phyloP scores from a whole-genome alignment of 2,329 filamentous ascomycete genomes.

The Plectosphaerella sp. region DNA sequence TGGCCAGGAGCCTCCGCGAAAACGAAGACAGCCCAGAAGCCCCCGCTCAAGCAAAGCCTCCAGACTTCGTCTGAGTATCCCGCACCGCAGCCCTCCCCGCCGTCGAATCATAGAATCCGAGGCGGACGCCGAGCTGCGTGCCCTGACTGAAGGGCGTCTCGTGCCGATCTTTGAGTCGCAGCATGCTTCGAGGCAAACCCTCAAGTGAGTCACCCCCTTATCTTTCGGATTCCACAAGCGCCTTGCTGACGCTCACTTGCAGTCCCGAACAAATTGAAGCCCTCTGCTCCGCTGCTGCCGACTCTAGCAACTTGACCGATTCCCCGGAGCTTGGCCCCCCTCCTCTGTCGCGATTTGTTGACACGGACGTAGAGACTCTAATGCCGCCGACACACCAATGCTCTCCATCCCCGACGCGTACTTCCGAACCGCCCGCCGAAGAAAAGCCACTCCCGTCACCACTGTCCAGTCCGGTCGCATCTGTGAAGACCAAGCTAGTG shows the following conservation, averaged over 20 bases:
- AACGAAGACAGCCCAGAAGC: constrained; percentile 28
- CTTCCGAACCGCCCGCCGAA: neutral
- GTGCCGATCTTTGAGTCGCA: constrained; percentile 65
- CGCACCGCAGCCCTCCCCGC: constrained; percentile 44
- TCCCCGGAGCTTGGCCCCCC: constrained; percentile 68
- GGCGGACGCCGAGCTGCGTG: constrained; percentile 46
- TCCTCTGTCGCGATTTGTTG: constrained; percentile 54
- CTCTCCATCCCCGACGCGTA: neutral
- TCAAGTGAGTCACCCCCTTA: neutral
- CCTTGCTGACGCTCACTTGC: constrained; percentile 16
- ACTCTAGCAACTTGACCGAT: constrained; percentile 43
- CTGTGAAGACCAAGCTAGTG: neutral
- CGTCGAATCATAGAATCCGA: constrained; percentile 53
- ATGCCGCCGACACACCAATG: constrained; percentile 43
- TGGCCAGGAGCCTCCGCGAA: constrained; percentile 54
- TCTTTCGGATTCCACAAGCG: neutral
- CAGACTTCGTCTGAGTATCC: no score
- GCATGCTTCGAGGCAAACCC: constrained; percentile 27
- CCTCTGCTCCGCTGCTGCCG: constrained; percentile 43
- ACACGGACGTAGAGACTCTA: constrained; percentile 43
- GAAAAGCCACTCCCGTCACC: no score
- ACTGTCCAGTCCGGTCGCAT: neutral
- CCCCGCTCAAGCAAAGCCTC: constrained; percentile 5
- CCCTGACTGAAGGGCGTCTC: constrained; percentile 50
- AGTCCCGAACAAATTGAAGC: constrained; percentile 61